These are phyloP conservation scores for Kluyveromyces wickerhamii DNA, from an alignment of 805 yeast genomes.

Conservation along the genomic window DNA sequence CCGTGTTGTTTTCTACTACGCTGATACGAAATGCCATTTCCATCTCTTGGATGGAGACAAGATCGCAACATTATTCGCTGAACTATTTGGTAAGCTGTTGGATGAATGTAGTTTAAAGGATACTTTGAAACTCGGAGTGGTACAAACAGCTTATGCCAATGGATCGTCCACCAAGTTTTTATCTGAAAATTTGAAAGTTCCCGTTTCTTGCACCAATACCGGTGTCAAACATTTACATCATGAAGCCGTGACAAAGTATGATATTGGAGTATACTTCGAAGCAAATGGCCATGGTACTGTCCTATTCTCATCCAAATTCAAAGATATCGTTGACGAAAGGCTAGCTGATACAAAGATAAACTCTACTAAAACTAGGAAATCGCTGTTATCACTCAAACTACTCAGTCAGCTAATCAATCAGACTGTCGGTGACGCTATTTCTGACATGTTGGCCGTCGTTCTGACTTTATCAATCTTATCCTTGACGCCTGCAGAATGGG, in stretches of 20 bases:
- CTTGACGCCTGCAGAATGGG: conserved; percentile 66
- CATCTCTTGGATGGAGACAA: conserved; percentile 84
- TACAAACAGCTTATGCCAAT: conserved; percentile 97
- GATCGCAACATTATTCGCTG: conserved; percentile 77
- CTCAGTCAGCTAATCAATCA: conserved; percentile 79
- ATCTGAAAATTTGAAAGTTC: conserved; percentile 50
- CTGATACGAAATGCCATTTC: conserved; percentile 35
- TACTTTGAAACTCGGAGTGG: conserved; percentile 58
- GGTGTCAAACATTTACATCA: conserved; percentile 97
- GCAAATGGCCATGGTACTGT: conserved; percentile 99
- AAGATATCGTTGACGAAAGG: conserved; percentile 30
- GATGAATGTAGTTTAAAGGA: conserved; percentile 35
- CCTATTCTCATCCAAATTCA: conserved; percentile 55
- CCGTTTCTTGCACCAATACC: conserved; percentile 85
- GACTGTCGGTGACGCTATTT: conserved; percentile 96
- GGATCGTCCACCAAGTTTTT: conserved; percentile 80
- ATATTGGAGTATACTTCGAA: conserved; percentile 91
- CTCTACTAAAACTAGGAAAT: conserved; percentile 38
- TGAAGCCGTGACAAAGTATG: conserved; percentile 70
- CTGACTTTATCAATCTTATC: conserved; percentile 50
- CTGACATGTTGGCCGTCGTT: conserved; percentile 79
- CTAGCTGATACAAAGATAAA: conserved; percentile 32
- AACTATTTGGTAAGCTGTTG: conserved; percentile 48
- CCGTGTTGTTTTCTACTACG: conserved; percentile 75
- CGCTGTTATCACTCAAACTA: conserved; percentile 47